Base-by-base conservation (phyloP, 1,284 basidiomycete genomes). In the Xerocomus amazonicus region DNA sequence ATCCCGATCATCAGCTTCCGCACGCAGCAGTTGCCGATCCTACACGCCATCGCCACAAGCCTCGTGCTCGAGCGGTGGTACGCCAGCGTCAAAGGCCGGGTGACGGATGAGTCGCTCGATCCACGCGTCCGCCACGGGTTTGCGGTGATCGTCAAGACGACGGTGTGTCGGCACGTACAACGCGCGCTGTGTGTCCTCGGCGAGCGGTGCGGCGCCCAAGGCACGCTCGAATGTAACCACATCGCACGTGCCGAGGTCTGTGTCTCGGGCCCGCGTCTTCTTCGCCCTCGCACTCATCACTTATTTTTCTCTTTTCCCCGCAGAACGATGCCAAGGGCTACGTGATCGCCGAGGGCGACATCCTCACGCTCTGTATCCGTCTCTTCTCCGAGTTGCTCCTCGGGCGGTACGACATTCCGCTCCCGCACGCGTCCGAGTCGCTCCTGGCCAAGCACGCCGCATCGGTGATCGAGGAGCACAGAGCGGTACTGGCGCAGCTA, bases 151-250 rank as follows among this genome's bases (percentile, higher is more conserved):
- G 67, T 70, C 48, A 81, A 81, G 63, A 66, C 77, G 8, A 78
- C 76, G 0, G 64, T 77, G n/a, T 72, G 70, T 45, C 70, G 77
- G 10, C 76, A 78, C 49, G 73, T 75, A 55, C 75, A 77, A 48
- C 66, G 73, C 27, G 73, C 71, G 54, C 63, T 72, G 3, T 62
- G 69, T 9, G 77, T 78, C 54, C 65, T 80, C 28, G 71, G 73
- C 12, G 79, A 81, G 53, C 70, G 79, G 10, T 78, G 75, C 47
- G 79, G 78, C 42, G 79, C 78, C 4, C 79, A 80, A 63, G 78
- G 79, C 10, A 77, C 73, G 2, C 79, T 79, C 48, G 76, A 77
- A 47, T 72, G 77, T 50, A 81, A 81, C 58, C 73, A 74, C 47
- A 73, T 81, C 70, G 72, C 72, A 5, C 69, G 68, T 34, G 72